phyloP scores from a whole-genome alignment of 768 basidiomycete species.

The Candolleomyces aberdarensis region DNA sequence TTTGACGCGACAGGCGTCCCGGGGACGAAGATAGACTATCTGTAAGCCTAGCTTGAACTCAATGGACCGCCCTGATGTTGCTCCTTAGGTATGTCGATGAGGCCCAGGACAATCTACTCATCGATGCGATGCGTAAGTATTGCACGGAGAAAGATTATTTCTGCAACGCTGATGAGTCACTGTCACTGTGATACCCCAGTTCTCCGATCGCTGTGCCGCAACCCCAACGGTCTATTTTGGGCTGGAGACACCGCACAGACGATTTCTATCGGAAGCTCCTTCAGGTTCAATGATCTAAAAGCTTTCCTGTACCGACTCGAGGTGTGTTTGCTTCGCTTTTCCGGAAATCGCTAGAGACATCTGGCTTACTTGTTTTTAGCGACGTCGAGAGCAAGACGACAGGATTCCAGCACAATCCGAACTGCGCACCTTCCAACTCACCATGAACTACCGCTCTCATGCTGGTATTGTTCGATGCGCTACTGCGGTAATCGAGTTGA shows the following conservation, averaged over 20 bases:
- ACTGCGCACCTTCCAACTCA: slow-evolving; percentile 49
- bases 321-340: slow-evolving; percentile 29
- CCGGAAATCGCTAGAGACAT: too few relatives aligned
- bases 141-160: not conserved
- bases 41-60: slow-evolving; percentile 37
- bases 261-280: slow-evolving; percentile 69
- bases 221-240: slow-evolving; percentile 70
- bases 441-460: slow-evolving; percentile 68
- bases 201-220: slow-evolving; percentile 56
- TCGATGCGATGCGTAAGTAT: slow-evolving; percentile 55
- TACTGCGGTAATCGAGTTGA: slow-evolving; percentile 58
- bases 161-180: not conserved
- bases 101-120: slow-evolving; percentile 67
- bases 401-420: not conserved
- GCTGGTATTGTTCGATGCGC: slow-evolving; percentile 75
- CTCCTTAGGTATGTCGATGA: slow-evolving; percentile 64
- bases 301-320: slow-evolving; percentile 63
- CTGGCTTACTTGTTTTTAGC: slow-evolving; percentile 3
- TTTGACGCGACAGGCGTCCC: slow-evolving; percentile 29
- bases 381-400: not conserved
- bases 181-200: slow-evolving; percentile 34
- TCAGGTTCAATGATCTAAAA: slow-evolving; percentile 69
- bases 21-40: slow-evolving; percentile 48
- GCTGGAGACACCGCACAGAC: slow-evolving; percentile 82
- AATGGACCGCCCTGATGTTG: not conserved